Base-by-base conservation (phyloP, 2,329 filamentous ascomycete genomes). In the Sporothrix humicola region DNA sequence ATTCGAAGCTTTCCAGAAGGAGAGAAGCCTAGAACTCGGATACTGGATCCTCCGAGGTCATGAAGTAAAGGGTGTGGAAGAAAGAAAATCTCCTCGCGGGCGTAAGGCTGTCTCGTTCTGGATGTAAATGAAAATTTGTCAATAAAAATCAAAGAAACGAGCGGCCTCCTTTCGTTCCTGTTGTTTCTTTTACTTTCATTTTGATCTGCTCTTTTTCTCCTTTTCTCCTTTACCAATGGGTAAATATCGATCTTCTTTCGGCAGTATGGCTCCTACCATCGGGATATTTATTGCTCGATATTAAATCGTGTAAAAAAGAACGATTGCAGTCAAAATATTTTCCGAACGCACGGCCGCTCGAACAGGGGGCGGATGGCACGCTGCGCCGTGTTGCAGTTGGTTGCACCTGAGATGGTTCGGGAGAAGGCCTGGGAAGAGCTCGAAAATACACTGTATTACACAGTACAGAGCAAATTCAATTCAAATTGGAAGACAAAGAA, bases 291-390 rank as follows among this genome's bases (percentile, higher is more conserved):
- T 20, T 23, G 31, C 31, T 37, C n/a, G 20, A 66, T 48, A 66
- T 48, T 48, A 31, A 63, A 66, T 50, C 20, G 13, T n/a, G 63
- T 23, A 6, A 63, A 46, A 42, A 20, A 52, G 65, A 52, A 37
- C 46, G 15, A 52, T 37, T 37, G 23, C 65, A n/a, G n/a, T 8
- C 2, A 26, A 20, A 52, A 63, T 26, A 66, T 50, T 52, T 31
- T 54, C 65, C 65, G 65, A 69, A 10, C 65, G 65, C 65, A 52
- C 65, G 65, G 65, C 48, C 65, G 31, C 46, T 50, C 20, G 23
- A n/a, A 69, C 46, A 69, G 46, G 46, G 46, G 23, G 9, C 46
- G 15, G 65, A 37, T 37, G 26, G 26, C 10, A 54, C 8, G 15
- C 65, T 54, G 46, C 65, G 8, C 65, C 23, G 23, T 54, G 46